Percentiles rank a stretch among this genome's conserved stretches.
These are phyloP conservation scores for Pichia paraexigua DNA, from an alignment of 805 yeast species.

Conservation along the genomic window DNA sequence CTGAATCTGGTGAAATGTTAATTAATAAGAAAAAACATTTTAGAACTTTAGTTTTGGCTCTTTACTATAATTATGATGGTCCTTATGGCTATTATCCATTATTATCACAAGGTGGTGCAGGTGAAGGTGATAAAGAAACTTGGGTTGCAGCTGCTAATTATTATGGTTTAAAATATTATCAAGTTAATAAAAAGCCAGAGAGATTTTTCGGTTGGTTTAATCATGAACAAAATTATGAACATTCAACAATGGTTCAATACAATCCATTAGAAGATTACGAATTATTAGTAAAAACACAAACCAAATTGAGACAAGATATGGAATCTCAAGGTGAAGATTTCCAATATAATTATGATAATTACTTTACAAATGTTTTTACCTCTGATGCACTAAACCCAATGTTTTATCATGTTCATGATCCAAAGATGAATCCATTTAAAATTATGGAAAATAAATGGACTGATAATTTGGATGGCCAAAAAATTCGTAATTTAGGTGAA, in stretches of 20 bases:
- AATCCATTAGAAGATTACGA: constrained; percentile 25
- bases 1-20: constrained; percentile 60
- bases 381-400: constrained; percentile 24
- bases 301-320: constrained; percentile 18
- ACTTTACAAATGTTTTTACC: constrained; percentile 21
- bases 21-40: constrained; percentile 49
- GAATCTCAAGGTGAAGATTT: constrained; percentile 19
- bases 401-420: constrained; percentile 44
- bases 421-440: constrained; percentile 46
- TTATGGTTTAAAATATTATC: constrained; percentile 43
- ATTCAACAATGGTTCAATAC: constrained; percentile 18
- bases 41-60: constrained; percentile 44
- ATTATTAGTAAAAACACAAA: constrained; percentile 19
- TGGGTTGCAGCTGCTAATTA: constrained; percentile 63
- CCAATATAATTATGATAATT: constrained; percentile 22
- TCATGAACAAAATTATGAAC: constrained; percentile 26
- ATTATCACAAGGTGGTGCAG: constrained; percentile 52
- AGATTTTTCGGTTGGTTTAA: constrained; percentile 29
- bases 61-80: constrained; percentile 55
- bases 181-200: constrained; percentile 36
- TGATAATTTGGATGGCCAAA: constrained; percentile 23
- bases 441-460: constrained; percentile 24
- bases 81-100: constrained; percentile 51
- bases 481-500: constrained; percentile 29
- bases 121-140: constrained; percentile 82